These are phyloP conservation scores for Rhizopogon vinicolor DNA, from an alignment of 768 basidiomycete genomes.

Conservation along the genomic window DNA sequence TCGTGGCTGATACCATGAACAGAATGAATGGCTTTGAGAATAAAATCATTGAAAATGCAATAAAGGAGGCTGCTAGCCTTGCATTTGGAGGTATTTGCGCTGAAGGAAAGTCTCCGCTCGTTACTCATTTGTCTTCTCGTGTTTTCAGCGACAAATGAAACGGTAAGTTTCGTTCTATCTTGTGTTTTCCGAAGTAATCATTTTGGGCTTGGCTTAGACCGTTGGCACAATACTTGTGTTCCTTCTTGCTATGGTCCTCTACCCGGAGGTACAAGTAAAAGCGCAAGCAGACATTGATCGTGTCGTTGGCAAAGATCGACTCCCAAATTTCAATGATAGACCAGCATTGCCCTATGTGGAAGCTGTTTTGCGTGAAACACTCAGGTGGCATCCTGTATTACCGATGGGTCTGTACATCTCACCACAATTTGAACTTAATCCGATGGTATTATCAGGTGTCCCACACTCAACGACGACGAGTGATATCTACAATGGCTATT, in stretches of 20 bases:
- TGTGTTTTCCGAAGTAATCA: background rate
- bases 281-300: slow-evolving; percentile 5
- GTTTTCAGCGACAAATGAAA: slow-evolving; percentile 13
- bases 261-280: background rate
- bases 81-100: slow-evolving; percentile 13
- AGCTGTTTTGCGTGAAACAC: background rate
- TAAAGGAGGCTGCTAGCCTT: slow-evolving; percentile 9
- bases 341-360: slow-evolving; percentile 2
- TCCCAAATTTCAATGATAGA: slow-evolving; percentile 2
- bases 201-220: slow-evolving; percentile 1
- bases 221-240: slow-evolving; percentile 5
- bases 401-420: background rate
- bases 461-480: slow-evolving; percentile 25
- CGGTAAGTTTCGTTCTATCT: slow-evolving; percentile 2
- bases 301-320: slow-evolving; percentile 3
- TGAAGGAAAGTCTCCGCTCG: background rate
- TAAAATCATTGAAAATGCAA: too few species aligned
- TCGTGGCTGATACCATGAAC: too few species aligned
- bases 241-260: background rate
- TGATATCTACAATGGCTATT: slow-evolving; percentile 35
- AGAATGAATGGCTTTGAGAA: too few species aligned
- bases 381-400: background rate
- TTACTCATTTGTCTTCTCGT: background rate
- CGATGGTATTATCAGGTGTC: slow-evolving; percentile 3
- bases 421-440: background rate